phyloP scores from a whole-genome alignment of 2,329 filamentous ascomycete species.

The Xylariaceae sp. region DNA sequence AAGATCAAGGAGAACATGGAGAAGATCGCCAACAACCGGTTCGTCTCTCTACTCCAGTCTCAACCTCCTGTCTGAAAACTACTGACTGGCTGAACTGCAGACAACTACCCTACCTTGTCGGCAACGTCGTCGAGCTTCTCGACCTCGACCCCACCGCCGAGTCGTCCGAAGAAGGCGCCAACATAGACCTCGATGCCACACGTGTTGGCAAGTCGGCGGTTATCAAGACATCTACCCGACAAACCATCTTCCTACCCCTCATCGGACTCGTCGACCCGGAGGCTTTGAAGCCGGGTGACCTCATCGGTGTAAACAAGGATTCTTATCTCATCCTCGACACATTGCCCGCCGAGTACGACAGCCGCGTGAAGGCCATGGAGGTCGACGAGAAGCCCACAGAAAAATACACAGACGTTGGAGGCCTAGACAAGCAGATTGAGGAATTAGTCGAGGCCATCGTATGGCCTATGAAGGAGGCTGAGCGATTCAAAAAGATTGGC shows the following conservation, averaged over 20 bases:
- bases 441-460: slow-evolving; percentile 98
- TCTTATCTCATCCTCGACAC: slow-evolving; percentile 97
- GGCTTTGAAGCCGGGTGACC: slow-evolving; percentile 87
- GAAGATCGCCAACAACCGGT: slow-evolving; percentile 99
- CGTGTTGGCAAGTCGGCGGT: slow-evolving; percentile 97
- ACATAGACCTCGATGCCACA: slow-evolving; percentile 96
- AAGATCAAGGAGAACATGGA: slow-evolving; percentile 99
- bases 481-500: slow-evolving; percentile 98
- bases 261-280: slow-evolving; percentile 96
- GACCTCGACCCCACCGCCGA: slow-evolving; percentile 95
- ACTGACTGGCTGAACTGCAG: slow-evolving; percentile 42
- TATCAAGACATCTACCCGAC: slow-evolving; percentile 97
- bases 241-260: slow-evolving; percentile 96
- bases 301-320: slow-evolving; percentile 99
- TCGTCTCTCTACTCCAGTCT: slow-evolving; percentile 28
- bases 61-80: slow-evolving; percentile 4
- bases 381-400: slow-evolving; percentile 99
- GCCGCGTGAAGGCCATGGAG: slow-evolving; percentile 99
- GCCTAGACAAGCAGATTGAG: slow-evolving; percentile 97
- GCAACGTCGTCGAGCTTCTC: slow-evolving; percentile 95
- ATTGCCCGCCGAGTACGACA: slow-evolving; percentile 95
- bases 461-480: slow-evolving; percentile 99
- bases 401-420: slow-evolving; percentile 97
- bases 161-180: slow-evolving; percentile 94
- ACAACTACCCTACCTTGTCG: slow-evolving; percentile 96